Evolutionary conservation across 106 monocot genomes (phyloP).

Genomic region (Iris macrosiphon): DNA sequence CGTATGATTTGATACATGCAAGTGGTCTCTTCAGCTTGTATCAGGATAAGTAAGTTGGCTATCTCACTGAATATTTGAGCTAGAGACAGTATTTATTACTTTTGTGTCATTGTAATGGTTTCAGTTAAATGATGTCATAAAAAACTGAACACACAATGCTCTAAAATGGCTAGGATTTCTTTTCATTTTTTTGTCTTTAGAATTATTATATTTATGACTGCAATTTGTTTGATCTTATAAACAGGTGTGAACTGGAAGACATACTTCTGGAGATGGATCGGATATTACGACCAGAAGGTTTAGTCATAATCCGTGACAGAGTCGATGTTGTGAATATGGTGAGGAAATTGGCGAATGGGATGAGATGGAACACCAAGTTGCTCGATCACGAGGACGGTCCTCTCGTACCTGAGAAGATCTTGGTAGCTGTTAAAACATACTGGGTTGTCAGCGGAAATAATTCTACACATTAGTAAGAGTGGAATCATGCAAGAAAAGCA

Average conservation of each 20-base stretch:
- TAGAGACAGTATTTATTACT: no score
- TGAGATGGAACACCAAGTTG: slow-evolving; percentile 50
- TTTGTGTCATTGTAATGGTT: no score
- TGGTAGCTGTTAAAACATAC: slow-evolving; percentile 40
- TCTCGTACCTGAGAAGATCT: slow-evolving; percentile 40
- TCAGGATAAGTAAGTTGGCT: slow-evolving; percentile 43
- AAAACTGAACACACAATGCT: no score
- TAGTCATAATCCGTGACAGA: slow-evolving; percentile 34
- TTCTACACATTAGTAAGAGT: background rate
- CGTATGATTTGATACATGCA: slow-evolving; percentile 61
- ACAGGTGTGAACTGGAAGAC: slow-evolving; percentile 47
- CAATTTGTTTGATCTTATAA: no score
- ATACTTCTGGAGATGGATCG: slow-evolving; percentile 58
- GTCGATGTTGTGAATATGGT: slow-evolving; percentile 36
- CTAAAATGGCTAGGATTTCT: no score
- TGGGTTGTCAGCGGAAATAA: slow-evolving; percentile 27
- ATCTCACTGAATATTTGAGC: no score
- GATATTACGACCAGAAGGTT: slow-evolving; percentile 47
- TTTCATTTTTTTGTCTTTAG: no score
- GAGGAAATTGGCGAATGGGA: slow-evolving; percentile 24
- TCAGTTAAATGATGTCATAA: no score
- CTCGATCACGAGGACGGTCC: slow-evolving; percentile 57
- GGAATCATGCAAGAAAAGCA: background rate
- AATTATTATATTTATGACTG: no score
- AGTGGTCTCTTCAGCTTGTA: slow-evolving; percentile 50